Base-by-base conservation (phyloP, 202 grass and related monocot species). In the Bolboschoenoplectus hybrid region DNA sequence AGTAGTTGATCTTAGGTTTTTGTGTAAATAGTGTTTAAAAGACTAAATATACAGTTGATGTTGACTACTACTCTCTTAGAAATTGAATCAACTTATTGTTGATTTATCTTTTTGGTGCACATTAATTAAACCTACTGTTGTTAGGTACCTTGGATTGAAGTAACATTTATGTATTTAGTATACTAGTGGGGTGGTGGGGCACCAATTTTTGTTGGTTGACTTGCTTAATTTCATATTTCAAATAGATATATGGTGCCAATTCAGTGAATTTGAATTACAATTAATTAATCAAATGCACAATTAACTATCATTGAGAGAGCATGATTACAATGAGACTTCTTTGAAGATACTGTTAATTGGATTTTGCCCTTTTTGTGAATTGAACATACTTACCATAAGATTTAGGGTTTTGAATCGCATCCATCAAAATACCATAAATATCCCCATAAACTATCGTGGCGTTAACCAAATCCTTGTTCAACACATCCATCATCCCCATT, bases 341-440 rank as follows among this genome's bases (percentile, higher is more conserved):
- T 49, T 26, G 4, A 63, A 44, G 3, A 5, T 5, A 41, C 16
- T 64, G 3, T 44, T 19, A 51, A 44, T 82, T 6, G 6, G 10
- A 46, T 80, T 57, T 1, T 1, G 0, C 49, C 5, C 53, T 69
- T 71, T 35, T 44, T 56, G 55, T 20, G 11, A 82, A 62, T 20
- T 78, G 26, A 32, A 46, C 39, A 68, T 47, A 81, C 82, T 47
- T 80, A 94, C 92, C 93, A 85, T 90, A 85, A 57, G 62, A 49
- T 80, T 60, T 68, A 3, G 89, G 91, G 53, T 86, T 82, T 6
- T 12, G 69, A 35, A 97, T 57, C 39, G 85, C 87, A 40, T 88
- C 88, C 65, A 91, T 12, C 58, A 97, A 89, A 84, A 45, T 67
- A 39, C 90, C 85, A 35, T 92, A 97, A 34, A 94, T 86, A 69